Conservation (phyloP, 2,329 filamentous ascomycete genomes). For the Gnomoniopsis smithogilvyi region DNA sequence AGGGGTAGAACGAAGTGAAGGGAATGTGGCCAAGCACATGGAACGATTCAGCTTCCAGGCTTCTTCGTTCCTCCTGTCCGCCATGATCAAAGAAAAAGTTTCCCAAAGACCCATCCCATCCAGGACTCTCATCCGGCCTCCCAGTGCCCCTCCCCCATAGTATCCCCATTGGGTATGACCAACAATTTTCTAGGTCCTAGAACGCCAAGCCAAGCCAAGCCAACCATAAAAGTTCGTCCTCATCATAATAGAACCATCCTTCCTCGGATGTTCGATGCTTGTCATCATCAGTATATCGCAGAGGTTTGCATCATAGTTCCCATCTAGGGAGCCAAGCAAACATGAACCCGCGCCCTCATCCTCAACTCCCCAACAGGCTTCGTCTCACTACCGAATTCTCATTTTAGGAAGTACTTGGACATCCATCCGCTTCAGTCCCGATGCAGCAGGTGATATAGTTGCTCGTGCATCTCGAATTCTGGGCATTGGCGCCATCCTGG, state of each 20-base stretch:
- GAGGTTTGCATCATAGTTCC: too few species aligned
- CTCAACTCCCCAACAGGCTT: too few species aligned
- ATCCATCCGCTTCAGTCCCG: background rate
- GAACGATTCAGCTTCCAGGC: background rate
- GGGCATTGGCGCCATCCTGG: slow-evolving; percentile 3
- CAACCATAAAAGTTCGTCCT: background rate
- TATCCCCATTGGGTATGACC: background rate
- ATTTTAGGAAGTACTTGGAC: background rate
- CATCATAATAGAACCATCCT: background rate
- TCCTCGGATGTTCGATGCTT: background rate
- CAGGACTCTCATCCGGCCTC: background rate
- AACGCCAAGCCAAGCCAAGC: background rate
- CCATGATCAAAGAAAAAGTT: background rate
- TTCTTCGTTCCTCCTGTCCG: background rate
- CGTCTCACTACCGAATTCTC: too few species aligned
- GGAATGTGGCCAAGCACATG: background rate
- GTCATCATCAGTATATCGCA: background rate
- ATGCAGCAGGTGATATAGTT: slow-evolving; percentile 8
- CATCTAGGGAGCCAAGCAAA: too few species aligned
- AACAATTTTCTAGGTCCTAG: background rate
- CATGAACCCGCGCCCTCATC: too few species aligned
- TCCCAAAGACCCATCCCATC: background rate
- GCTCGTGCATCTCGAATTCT: slow-evolving; percentile 1
- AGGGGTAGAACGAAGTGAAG: background rate
- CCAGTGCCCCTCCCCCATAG: too few species aligned